A percentile compares a stretch with the other conserved stretches of the same genome.
Evolutionary conservation across 176 grass and related monocot genomes (phyloP).

Genomic region (Puya raimondii): DNA sequence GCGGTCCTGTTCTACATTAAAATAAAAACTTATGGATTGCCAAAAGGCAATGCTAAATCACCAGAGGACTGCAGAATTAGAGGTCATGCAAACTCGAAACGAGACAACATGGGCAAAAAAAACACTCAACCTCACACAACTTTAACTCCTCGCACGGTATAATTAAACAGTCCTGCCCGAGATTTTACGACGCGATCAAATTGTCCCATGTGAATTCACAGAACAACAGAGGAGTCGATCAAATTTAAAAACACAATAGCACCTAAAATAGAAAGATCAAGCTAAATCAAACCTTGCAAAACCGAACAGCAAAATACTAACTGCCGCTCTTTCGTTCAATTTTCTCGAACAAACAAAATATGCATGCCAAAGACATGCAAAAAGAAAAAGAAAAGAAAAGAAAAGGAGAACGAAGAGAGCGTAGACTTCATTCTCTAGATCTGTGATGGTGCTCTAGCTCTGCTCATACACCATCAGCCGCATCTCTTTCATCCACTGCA

Average conservation of each 20-base stretch:
- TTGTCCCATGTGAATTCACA: neutral
- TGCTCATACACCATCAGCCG: constrained; percentile 49
- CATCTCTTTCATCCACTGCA: constrained; percentile 53
- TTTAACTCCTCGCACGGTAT: too few species aligned
- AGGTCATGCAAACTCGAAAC: too few species aligned
- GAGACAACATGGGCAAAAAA: too few species aligned
- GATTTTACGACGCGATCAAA: too few species aligned
- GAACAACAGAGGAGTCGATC: neutral
- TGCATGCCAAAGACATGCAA: neutral
- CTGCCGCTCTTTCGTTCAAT: neutral
- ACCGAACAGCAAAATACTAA: neutral
- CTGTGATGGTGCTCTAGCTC: constrained; percentile 27
- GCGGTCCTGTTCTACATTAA: too few species aligned
- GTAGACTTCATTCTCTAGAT: too few species aligned
- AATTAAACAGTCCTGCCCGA: too few species aligned
- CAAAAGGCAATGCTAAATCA: too few species aligned
- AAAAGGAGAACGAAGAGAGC: neutral
- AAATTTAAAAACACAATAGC: neutral
- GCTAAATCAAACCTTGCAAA: neutral
- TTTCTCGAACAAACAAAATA: neutral
- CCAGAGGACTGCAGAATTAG: too few species aligned
- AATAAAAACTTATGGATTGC: too few species aligned
- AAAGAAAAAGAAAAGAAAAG: neutral
- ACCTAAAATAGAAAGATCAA: neutral
- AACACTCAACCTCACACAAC: too few species aligned